phyloP scores from a whole-genome alignment of 2,329 filamentous ascomycete species.

The Bertia moriformis region DNA sequence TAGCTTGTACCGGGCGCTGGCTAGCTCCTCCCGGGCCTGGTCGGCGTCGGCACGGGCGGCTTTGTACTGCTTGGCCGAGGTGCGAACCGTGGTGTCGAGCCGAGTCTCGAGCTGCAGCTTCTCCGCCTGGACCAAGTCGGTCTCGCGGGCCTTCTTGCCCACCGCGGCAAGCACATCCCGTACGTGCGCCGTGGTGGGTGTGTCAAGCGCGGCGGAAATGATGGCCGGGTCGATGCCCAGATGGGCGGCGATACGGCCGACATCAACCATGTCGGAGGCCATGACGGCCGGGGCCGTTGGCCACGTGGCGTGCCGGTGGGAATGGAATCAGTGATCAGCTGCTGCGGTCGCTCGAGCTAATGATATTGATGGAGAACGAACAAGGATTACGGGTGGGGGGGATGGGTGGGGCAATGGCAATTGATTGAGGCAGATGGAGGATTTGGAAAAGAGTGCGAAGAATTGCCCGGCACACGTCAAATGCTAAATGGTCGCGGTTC shows the following conservation, averaged over 20 bases:
- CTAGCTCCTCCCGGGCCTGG: slow-evolving; percentile 70
- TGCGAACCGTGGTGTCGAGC: slow-evolving; percentile 76
- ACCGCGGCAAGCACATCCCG: slow-evolving; percentile 61
- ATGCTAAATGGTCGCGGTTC: too few relatives aligned
- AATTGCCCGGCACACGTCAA: too few relatives aligned
- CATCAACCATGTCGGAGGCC: background rate
- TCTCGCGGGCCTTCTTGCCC: slow-evolving; percentile 65
- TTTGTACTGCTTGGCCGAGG: slow-evolving; percentile 68
- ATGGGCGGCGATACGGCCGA: background rate
- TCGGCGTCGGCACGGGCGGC: slow-evolving; percentile 69
- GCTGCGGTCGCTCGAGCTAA: too few relatives aligned
- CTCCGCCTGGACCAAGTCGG: slow-evolving; percentile 68
- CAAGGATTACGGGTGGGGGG: too few relatives aligned
- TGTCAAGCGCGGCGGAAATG: background rate
- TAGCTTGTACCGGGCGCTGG: slow-evolving; percentile 67
- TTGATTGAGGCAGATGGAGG: too few relatives aligned
- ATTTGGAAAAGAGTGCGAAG: too few relatives aligned
- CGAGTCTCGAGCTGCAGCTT: slow-evolving; percentile 85
- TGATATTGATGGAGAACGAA: too few relatives aligned
- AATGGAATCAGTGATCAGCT: too few relatives aligned
- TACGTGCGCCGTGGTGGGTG: slow-evolving; percentile 66
- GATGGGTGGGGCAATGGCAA: too few relatives aligned
- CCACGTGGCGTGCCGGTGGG: too few relatives aligned
- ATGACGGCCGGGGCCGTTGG: too few relatives aligned
- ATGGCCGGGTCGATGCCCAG: background rate